Conservation (phyloP, 768 basidiomycete genomes). For the Imleria badia region DNA sequence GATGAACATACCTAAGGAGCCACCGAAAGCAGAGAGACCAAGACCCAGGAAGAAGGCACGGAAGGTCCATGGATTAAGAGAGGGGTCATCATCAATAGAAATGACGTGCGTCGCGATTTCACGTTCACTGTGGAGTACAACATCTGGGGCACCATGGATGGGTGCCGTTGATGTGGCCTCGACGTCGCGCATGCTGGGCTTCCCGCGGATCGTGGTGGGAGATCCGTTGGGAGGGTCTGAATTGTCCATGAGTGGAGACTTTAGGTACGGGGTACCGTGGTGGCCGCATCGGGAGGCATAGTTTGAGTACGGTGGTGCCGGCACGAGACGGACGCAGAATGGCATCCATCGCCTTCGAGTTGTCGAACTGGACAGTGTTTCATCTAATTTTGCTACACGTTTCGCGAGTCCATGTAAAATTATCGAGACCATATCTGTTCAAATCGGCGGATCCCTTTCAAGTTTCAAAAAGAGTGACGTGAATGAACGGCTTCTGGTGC, state of each 20-base stretch:
- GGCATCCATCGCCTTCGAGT: too few relatives aligned
- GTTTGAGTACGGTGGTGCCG: background rate
- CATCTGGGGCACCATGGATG: conserved; percentile 6
- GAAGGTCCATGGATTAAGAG: conserved; percentile 35
- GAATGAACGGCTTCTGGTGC: too few relatives aligned
- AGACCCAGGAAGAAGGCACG: conserved; percentile 53
- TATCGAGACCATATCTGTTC: too few relatives aligned
- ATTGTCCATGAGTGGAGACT: conserved; percentile 3
- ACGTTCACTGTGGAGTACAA: conserved; percentile 40
- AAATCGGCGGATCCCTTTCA: too few relatives aligned
- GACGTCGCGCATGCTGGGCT: conserved; percentile 18
- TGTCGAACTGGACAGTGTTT: too few relatives aligned
- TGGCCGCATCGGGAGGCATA: background rate
- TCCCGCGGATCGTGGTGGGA: background rate
- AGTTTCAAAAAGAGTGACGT: too few relatives aligned
- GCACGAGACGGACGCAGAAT: too few relatives aligned
- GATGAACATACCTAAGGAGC: conserved; percentile 42
- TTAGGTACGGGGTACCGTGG: background rate
- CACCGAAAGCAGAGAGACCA: conserved; percentile 45
- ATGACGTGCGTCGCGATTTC: conserved; percentile 50
- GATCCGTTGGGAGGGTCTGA: background rate
- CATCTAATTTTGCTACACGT: too few relatives aligned
- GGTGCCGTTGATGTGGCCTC: conserved; percentile 21
- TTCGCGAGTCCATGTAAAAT: too few relatives aligned
- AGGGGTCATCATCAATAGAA: conserved; percentile 32